These are phyloP conservation scores for Albophoma yamanashiensis DNA, from an alignment of 2,329 filamentous ascomycete genomes.

Conservation along the genomic window DNA sequence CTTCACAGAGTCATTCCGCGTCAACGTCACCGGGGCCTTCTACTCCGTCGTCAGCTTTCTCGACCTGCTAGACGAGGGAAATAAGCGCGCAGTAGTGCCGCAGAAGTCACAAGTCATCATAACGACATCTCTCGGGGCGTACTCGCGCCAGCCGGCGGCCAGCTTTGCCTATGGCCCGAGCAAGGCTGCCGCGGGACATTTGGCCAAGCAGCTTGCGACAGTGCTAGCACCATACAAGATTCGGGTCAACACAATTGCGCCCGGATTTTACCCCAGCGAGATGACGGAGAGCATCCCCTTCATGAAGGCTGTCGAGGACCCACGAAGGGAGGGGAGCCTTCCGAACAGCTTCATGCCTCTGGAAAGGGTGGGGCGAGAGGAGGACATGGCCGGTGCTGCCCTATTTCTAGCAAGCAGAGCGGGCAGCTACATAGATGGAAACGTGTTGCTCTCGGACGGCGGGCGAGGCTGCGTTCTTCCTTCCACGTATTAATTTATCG, in stretches of 20 bases:
- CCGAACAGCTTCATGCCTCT: constrained; percentile 43
- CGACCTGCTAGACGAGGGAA: constrained; percentile 42
- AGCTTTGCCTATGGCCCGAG: constrained; percentile 57
- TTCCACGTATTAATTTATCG: constrained; percentile 14
- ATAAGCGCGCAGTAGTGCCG: constrained; percentile 18
- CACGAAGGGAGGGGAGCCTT: constrained; percentile 9
- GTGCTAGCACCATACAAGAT: constrained; percentile 50
- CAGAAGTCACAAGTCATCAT: constrained; percentile 26
- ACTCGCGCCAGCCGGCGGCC: constrained; percentile 46
- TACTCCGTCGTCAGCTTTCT: constrained; percentile 46
- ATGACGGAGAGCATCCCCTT: constrained; percentile 39
- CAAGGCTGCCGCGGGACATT: constrained; percentile 57
- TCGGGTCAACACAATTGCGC: constrained; percentile 36
- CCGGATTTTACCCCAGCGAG: constrained; percentile 52
- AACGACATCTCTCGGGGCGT: constrained; percentile 53
- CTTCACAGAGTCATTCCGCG: constrained; percentile 47
- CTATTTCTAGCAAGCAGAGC: constrained; percentile 52
- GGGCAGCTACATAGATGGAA: constrained; percentile 54
- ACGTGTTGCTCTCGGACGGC: constrained; percentile 32
- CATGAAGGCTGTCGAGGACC: constrained; percentile 20
- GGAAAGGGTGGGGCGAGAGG: constrained; percentile 48
- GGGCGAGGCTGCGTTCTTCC: constrained; percentile 23
- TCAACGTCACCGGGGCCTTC: constrained; percentile 39
- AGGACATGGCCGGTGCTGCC: constrained; percentile 56
- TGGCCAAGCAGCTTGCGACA: constrained; percentile 56